These are phyloP conservation scores for Phalaenopsis hybrid DNA, from an alignment of 116 monocot species.

Conservation along the genomic window DNA sequence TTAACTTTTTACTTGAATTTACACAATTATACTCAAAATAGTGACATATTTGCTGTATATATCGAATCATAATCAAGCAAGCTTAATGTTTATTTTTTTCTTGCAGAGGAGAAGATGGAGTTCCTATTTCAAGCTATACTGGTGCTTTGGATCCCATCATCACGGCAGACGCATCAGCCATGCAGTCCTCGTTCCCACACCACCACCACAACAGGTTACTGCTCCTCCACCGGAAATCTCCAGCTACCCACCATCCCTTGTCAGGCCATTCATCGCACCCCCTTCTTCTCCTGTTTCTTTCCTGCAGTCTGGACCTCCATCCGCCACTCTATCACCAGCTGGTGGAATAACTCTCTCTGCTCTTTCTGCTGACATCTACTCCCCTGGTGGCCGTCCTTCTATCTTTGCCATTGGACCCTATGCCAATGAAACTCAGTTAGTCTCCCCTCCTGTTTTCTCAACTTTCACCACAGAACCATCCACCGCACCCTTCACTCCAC, in stretches of 20 bases:
- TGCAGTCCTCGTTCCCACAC: slow-evolving; percentile 63
- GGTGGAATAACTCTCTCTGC: slow-evolving; percentile 45
- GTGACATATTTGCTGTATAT: too few species aligned
- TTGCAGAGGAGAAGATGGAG: slow-evolving; percentile 77
- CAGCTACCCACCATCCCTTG: slow-evolving; percentile 23
- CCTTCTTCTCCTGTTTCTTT: slow-evolving; percentile 93
- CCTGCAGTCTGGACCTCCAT: slow-evolving; percentile 66
- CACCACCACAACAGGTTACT: slow-evolving; percentile 13
- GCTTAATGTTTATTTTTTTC: background rate
- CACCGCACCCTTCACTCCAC: slow-evolving; percentile 84
- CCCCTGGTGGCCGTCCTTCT: slow-evolving; percentile 50
- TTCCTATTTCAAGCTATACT: slow-evolving; percentile 64
- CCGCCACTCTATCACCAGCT: slow-evolving; percentile 60
- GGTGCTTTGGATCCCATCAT: slow-evolving; percentile 77
- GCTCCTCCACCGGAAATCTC: slow-evolving; percentile 26
- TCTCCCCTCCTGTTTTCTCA: slow-evolving; percentile 89
- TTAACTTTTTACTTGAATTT: too few species aligned
- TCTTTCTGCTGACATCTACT: slow-evolving; percentile 37
- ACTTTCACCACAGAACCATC: slow-evolving; percentile 92
- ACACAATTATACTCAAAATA: too few species aligned
- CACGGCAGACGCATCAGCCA: slow-evolving; percentile 55
- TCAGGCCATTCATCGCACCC: slow-evolving; percentile 62
- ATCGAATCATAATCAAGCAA: too few species aligned
- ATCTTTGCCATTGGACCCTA: slow-evolving; percentile 90
- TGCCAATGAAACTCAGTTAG: slow-evolving; percentile 85